Base-by-base conservation (phyloP, 129 eudicot genomes). In the Helichrysum umbraculigerum region DNA sequence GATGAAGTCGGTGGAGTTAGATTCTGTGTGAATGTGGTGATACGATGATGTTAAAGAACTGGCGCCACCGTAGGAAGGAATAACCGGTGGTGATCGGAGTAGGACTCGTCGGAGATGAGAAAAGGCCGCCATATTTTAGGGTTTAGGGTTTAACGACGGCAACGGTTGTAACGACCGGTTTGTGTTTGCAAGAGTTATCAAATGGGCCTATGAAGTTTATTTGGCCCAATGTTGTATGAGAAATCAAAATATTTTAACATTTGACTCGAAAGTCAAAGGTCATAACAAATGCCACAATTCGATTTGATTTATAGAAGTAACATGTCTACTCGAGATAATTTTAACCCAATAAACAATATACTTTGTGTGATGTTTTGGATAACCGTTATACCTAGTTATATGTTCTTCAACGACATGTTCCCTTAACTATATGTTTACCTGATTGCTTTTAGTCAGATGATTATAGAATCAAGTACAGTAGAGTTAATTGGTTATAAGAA, bases 21-120 rank as follows among this genome's bases (percentile, higher is more conserved):
- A 76, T 65, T 47, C 79, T 54, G 63, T 19, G 41, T 77, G 64
- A 34, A 32, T 63, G 15, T 61, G 8, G 74, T 64, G 70, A 64
- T 63, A 71, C 12, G 66, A 41, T 14, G 71, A 21, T 41, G 76
- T 0, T 60, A 61, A 28, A 41, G 71, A 30, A 59, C 44, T 69
- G 75, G 28, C n/a, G 72, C 64, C 64, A 71, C 71, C 33, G 58
- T 37, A 68, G 28, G 54, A 63, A 75, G 84, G 80, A 77, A 73
- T 19, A 65, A 64, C 1, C 4, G 70, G 63, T 35, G 81, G 88
- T 17, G 78, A 76, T 64, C 83, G 81, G 76, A 76, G 82, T 57
- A 82, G 28, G 28, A 78, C 35, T 75, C 87, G 86, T 44, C 96
- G 90, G 89, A 84, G 83, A 66, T 76, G 59, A 32, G 67, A 71